These are phyloP conservation scores for Tylopilus intermedius DNA, from an alignment of 768 basidiomycete species.

Conservation along the genomic window DNA sequence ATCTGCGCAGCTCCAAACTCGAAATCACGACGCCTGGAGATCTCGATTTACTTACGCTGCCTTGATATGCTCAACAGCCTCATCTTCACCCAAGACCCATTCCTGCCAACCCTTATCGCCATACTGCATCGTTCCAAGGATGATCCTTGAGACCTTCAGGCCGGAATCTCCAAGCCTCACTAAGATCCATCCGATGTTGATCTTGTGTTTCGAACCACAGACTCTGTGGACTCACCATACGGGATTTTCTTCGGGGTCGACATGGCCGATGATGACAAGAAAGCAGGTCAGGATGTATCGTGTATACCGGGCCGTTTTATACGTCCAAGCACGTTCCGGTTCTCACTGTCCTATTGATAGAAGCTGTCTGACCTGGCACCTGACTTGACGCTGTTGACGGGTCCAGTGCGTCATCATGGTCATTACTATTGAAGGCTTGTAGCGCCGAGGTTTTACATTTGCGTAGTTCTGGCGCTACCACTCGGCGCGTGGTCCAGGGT, in stretches of 20 bases:
- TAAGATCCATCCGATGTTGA: slow-evolving; percentile 11
- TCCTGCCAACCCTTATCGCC: slow-evolving; percentile 45
- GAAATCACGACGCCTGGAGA: not conserved
- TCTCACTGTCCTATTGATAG: slow-evolving; percentile 21
- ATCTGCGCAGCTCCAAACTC: slow-evolving; percentile 17
- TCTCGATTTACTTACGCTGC: slow-evolving; percentile 34
- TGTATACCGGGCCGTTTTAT: not conserved
- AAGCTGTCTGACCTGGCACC: not conserved
- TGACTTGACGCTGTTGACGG: not conserved
- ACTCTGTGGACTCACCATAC: slow-evolving; percentile 26
- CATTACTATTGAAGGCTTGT: not conserved
- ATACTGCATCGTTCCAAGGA: slow-evolving; percentile 48
- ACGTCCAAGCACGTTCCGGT: not conserved
- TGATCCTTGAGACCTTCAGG: slow-evolving; percentile 46
- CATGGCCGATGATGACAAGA: slow-evolving; percentile 13
- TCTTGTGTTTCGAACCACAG: not conserved
- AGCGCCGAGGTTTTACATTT: no score
- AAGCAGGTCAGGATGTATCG: not conserved
- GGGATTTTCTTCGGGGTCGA: slow-evolving; percentile 25
- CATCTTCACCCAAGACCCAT: slow-evolving; percentile 49
- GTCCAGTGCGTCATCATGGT: no score
- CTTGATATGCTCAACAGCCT: slow-evolving; percentile 43
- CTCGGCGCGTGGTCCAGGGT: no score
- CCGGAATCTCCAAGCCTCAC: slow-evolving; percentile 45
- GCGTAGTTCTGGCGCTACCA: no score